Base-by-base conservation (phyloP, 495 filamentous ascomycete species). In the Xylaria castorea region DNA sequence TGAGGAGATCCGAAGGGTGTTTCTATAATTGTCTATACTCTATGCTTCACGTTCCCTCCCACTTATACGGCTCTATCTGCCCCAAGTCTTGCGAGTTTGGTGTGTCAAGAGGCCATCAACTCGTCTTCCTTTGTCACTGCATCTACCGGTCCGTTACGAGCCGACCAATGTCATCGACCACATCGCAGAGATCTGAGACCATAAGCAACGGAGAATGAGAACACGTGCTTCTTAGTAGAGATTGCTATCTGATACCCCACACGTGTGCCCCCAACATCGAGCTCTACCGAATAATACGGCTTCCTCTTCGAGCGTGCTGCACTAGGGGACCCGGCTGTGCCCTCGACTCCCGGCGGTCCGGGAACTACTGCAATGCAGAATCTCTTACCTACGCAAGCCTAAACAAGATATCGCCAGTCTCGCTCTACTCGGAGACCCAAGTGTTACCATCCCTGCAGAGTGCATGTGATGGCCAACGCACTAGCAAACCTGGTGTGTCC, bases 331-430 rank as follows among this genome's bases (percentile, higher is more conserved):
- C 70, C 70, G 62, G 70, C 63, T 46, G 63, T 50, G 51, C 36
- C 40, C 51, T 67, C 53, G 36, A 58, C 63, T 58, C 70, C 70
- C 70, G 63, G 63, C 53, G n/a, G 36, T 40, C 63, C 63, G 70
- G 70, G 70, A 66, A 46, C 70, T 72, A 72, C 70, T 67, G 70
- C 70, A 71, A 66, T 66, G 70, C 70, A 66, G 62, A 64, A 61
- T 66, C 63, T 72, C 70, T 16, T 66, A 38, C 70, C n/a, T 60
- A 25, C 61, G 63, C 70, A 66, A 38, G 70, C 50, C 50, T 30
- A 58, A 42, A 38, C 42, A 61, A n/a, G 36, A 51, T 61, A 67
- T 72, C 55, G 32, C 62, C 63, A 67, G 50, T 67, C 70, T 66
- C 16, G 38, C 51, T 67, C 48, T 30, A 42, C 40, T 32, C 42